These are phyloP conservation scores for Gynandropsis gynandra DNA, from an alignment of 345 rosid species.

Conservation along the genomic window DNA sequence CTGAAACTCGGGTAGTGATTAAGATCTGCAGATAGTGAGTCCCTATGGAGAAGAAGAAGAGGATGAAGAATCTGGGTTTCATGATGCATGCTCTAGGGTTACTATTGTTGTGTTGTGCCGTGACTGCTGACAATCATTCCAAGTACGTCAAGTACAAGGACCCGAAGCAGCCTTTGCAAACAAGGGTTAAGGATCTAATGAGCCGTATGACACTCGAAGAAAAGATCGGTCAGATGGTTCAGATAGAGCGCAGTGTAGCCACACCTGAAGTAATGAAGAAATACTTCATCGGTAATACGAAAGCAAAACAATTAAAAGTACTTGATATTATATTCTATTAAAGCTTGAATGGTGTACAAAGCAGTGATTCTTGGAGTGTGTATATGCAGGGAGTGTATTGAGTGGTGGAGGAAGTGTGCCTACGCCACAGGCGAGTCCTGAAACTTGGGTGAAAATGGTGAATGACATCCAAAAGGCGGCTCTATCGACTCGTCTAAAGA, in stretches of 20 bases:
- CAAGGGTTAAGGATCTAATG: constrained; percentile 37
- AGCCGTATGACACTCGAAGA: constrained; percentile 40
- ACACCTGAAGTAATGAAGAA: constrained; percentile 35
- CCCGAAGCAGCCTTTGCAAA: constrained; percentile 27
- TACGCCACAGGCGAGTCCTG: no score
- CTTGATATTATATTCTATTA: no score
- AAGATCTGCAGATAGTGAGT: constrained; percentile 1
- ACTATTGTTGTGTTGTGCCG: constrained; percentile 25
- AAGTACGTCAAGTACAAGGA: constrained; percentile 27
- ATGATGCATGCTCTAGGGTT: constrained; percentile 19
- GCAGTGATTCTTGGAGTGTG: no score
- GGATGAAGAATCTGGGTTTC: constrained; percentile 15
- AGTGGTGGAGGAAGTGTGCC: no score
- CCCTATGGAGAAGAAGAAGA: constrained; percentile 7
- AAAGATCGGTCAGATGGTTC: constrained; percentile 54
- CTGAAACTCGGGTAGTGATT: no score
- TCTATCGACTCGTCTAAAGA: no score
- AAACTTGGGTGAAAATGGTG: no score
- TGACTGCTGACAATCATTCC: constrained; percentile 13
- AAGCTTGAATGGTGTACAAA: no score
- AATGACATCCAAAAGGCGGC: no score
- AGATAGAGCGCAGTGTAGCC: constrained; percentile 38
- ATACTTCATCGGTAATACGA: constrained; percentile 34
- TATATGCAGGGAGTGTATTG: no score
- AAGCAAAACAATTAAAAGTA: background rate